Evolutionary conservation across 2,329 filamentous ascomycete genomes (phyloP), one percentile per base, ranked within the genome.

Genomic region (Aureobasidium zeae): DNA sequence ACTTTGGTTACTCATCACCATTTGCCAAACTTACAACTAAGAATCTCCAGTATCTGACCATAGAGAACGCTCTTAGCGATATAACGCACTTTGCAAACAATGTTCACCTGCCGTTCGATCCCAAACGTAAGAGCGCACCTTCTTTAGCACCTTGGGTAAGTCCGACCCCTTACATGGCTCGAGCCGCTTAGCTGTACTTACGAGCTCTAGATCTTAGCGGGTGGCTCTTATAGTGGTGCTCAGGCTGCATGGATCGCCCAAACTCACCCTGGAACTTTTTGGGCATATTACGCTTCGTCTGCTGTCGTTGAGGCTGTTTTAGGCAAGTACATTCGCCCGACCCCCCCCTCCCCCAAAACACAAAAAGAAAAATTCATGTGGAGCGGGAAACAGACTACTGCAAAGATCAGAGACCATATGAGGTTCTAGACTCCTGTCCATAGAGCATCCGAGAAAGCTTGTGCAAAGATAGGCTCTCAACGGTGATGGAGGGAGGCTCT

Each of bases 251-350:
- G 74, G 73, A 73, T 67, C 2, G 70, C 70, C 25, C 68, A 67
- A 10, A 59, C 70, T 2, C 59, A 66, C 1, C 72, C 73, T 0
- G 74, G 71, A 5, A 76, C 72, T 1, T 74, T 76, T 57, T 78
- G 74, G 74, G 74, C 73, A 1, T 77, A 77, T 49, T 72, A 75
- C 55, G 63, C 73, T 3, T 73, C 70, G 21, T 73, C 69, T 54
- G 75, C 69, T 0, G 71, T 72, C 0, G 73, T 78, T 1, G 59
- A 79, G n/a, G n/a, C n/a, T n/a, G n/a, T n/a, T n/a, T n/a, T n/a
- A n/a, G n/a, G n/a, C n/a, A n/a, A n/a, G n/a, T n/a, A n/a, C n/a
- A n/a, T n/a, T n/a, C n/a, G n/a, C n/a, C n/a, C n/a, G n/a, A n/a
- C n/a, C n/a, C n/a, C n/a, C n/a, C n/a, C n/a, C n/a, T n/a, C n/a